Evolutionary conservation across 495 filamentous ascomycete genomes (phyloP).

Genomic region (Aspergillus saccharolyticus): DNA sequence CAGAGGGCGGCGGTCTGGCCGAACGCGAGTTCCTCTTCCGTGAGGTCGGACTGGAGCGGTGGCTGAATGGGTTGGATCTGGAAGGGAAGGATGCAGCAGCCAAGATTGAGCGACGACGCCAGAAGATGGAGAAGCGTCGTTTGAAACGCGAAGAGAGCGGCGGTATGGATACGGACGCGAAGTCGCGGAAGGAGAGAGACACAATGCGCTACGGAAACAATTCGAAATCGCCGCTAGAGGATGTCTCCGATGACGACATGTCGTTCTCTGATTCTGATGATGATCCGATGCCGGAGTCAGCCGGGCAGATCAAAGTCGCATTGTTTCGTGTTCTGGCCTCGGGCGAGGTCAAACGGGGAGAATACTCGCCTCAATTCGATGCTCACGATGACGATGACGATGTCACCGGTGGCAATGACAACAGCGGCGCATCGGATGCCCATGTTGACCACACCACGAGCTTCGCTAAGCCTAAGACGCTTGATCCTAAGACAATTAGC

Average conservation of each 20-base stretch:
- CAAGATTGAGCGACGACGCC: slow-evolving; percentile 78
- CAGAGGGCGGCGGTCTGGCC: slow-evolving; percentile 87
- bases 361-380: slow-evolving; percentile 97
- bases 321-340: slow-evolving; percentile 93
- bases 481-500: slow-evolving; percentile 95
- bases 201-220: slow-evolving; percentile 77
- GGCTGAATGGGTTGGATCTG: slow-evolving; percentile 91
- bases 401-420: slow-evolving; percentile 41
- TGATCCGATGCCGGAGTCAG: slow-evolving; percentile 86
- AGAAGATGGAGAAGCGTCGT: slow-evolving; percentile 82
- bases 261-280: slow-evolving; percentile 75
- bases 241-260: slow-evolving; percentile 62
- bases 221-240: slow-evolving; percentile 64
- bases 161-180: slow-evolving; percentile 47
- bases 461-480: slow-evolving; percentile 94
- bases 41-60: slow-evolving; percentile 91
- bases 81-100: slow-evolving; percentile 83
- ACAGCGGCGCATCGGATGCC: slow-evolving; percentile 43
- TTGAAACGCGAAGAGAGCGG: slow-evolving; percentile 56
- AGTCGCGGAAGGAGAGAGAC: slow-evolving; percentile 36
- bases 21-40: slow-evolving; percentile 97
- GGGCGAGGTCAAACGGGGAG: slow-evolving; percentile 92
- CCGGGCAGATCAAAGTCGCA: slow-evolving; percentile 97
- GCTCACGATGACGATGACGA: slow-evolving; percentile 90
- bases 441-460: slow-evolving; percentile 97